Base-by-base conservation (phyloP, 768 basidiomycete species). In the Mycena leptocephala region DNA sequence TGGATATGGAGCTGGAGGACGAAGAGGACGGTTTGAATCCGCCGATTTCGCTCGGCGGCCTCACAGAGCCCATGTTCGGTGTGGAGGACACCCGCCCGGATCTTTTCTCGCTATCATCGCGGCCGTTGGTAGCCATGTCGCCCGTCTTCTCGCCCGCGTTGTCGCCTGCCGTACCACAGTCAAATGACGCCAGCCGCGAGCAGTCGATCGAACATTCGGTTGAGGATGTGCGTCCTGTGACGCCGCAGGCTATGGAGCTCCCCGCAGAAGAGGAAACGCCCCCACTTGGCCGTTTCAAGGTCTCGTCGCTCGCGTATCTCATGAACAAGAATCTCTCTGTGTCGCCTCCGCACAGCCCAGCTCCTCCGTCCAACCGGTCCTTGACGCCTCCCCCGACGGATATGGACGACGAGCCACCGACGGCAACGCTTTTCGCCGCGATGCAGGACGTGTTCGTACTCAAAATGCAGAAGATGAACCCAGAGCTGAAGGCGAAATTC, bases 361-460 rank as follows among this genome's bases (percentile, higher is more conserved):
- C 51, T 8, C 58, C 72, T 3, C 35, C 46, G 24, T 62, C 62
- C 22, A 20, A 39, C 18, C 63, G 53, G 18, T 55, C 72, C 22
- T 18, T 70, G 43, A 71, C 72, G 18, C 72, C 55, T 18, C 37
- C 33, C 14, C 35, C 77, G 41, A 41, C 59, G 20, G 66, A 71
- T 43, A 64, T 72, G 65, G 55, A 65, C 4, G 76, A 67, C 48
- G 70, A 62, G 33, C 64, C 65, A 5, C 72, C 64, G 13, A 63
- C 73, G 32, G 77, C 74, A 48, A 75, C 74, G 6, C 9, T 78
- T 41, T 78, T 78, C 48, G 62, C 74, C 9, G 74, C 77, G 55
- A 72, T 70, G 70, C 70, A 75, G 37, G 77, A 78, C 37, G 77
- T 78, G 9, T 76, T 78, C 30, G 77, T 78, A 18, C 41, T 78